Conservation (phyloP, 169 alveolate genomes). For the Plasmodium adleri region DNA sequence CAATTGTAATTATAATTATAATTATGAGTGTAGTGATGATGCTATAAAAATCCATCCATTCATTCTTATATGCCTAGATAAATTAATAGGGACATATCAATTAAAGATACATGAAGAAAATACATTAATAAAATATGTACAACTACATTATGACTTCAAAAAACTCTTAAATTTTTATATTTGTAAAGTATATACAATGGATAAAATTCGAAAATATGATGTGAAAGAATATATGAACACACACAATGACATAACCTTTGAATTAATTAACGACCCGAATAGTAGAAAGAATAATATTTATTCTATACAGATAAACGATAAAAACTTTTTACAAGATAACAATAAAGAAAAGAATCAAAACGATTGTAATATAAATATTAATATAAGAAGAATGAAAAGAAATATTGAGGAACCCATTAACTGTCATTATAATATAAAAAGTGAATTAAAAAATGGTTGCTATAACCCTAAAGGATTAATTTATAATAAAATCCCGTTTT, state of each 20-base stretch:
- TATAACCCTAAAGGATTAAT: no score
- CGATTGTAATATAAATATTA: no score
- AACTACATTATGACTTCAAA: conserved; percentile 6
- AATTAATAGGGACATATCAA: conserved; percentile 38
- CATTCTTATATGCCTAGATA: conserved; percentile 35
- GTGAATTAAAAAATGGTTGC: no score
- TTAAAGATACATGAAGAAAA: conserved; percentile 32
- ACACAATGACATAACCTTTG: conserved; percentile 15
- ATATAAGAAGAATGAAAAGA: no score
- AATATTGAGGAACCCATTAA: no score
- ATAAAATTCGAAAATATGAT: not conserved
- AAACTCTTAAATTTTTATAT: conserved; percentile 23
- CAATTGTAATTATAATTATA: not conserved
- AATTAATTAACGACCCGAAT: not conserved
- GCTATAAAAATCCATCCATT: conserved; percentile 25
- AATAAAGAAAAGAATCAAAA: no score
- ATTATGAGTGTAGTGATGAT: not conserved
- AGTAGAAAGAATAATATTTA: not conserved
- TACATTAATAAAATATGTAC: conserved; percentile 8
- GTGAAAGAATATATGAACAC: conserved; percentile 4
- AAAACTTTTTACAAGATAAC: no score
- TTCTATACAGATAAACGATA: no score
- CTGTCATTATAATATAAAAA: no score
- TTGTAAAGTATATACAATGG: conserved; percentile 9
- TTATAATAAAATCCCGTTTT: no score